Evolutionary conservation across 805 yeast species (phyloP), one percentile per base, ranked within the genome.

Genomic region (Pichia sporocuriosa): DNA sequence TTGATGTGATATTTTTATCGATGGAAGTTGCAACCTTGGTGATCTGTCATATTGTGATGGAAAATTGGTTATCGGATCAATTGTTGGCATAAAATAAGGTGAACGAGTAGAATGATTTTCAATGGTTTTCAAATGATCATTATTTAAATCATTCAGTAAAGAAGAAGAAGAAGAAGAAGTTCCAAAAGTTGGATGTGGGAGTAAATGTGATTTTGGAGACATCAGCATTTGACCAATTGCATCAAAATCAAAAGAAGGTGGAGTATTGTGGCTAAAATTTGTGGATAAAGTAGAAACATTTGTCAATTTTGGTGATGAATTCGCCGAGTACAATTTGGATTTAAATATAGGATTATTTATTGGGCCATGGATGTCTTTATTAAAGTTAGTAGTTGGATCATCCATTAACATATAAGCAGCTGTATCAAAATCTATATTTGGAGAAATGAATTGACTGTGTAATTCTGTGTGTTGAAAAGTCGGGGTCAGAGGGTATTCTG

Each of bases 371-470:
- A 6, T 13, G 15, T 6, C 1, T 5, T 20, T 21, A 20, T 21
- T 7, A 4, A 6, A 9, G 15, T 15, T 32, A 6, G 8, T 11
- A 32, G 2, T 32, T 15, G 17, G 9, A 16, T 33, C 24, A 12
- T 54, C 54, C 57, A 63, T 62, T 28, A 62, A 49, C 57, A 55
- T 49, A 37, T 59, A 60, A 3, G 67, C 67, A 2, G 68, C 68
- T 2, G 67, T 62, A 32, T 63, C 66, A 43, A 63, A 63, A 37
- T 63, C 67, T 29, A 61, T 44, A 37, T 58, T 60, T 6, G 58
- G 17, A 13, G 26, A 22, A 8, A 15, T 11, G 34, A 21, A 20
- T 3, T 34, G 24, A 20, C n/a, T 10, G 10, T 35, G 31, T 6
- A 40, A 13, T 12, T 40, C 39, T 9, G 38, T 22, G 4, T 20